These are phyloP conservation scores for Cinnamomum chago DNA, from an alignment of 164 flowering plant species.

Conservation along the genomic window DNA sequence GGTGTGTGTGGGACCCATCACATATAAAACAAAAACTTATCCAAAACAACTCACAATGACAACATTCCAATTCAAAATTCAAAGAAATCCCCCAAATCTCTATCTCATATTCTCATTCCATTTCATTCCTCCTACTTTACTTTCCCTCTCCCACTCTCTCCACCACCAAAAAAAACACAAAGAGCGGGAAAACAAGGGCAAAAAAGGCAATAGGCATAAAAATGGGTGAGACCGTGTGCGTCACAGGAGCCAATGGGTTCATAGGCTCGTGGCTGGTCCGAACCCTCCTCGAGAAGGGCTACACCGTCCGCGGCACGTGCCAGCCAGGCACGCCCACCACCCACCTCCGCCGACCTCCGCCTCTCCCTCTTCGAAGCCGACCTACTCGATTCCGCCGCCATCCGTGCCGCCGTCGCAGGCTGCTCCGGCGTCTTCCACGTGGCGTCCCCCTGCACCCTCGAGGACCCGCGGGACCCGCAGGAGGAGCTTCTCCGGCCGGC, in stretches of 20 bases:
- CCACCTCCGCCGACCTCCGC: constrained; percentile 33
- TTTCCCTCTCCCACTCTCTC: too few species aligned
- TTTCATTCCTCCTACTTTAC: too few species aligned
- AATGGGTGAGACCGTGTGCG: constrained; percentile 38
- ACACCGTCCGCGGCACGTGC: constrained; percentile 57
- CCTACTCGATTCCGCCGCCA: constrained; percentile 43
- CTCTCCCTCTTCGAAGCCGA: constrained; percentile 46
- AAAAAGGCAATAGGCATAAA: background rate
- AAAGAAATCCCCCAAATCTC: too few species aligned
- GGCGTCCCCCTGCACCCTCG: constrained; percentile 80
- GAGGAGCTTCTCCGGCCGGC: constrained; percentile 64
- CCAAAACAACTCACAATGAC: too few species aligned
- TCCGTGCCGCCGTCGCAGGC: constrained; percentile 44
- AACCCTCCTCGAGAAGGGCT: constrained; percentile 48
- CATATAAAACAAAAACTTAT: too few species aligned
- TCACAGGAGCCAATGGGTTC: constrained; percentile 87
- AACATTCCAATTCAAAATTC: too few species aligned
- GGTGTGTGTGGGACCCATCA: too few species aligned
- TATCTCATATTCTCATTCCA: too few species aligned
- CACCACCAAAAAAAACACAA: too few species aligned
- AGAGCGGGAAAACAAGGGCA: background rate
- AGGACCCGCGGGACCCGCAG: constrained; percentile 57
- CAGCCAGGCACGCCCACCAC: constrained; percentile 53
- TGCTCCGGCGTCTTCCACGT: constrained; percentile 80
- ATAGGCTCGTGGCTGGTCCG: constrained; percentile 73